Conservation (phyloP, 331 rosid species). For the Arachis monticola region DNA sequence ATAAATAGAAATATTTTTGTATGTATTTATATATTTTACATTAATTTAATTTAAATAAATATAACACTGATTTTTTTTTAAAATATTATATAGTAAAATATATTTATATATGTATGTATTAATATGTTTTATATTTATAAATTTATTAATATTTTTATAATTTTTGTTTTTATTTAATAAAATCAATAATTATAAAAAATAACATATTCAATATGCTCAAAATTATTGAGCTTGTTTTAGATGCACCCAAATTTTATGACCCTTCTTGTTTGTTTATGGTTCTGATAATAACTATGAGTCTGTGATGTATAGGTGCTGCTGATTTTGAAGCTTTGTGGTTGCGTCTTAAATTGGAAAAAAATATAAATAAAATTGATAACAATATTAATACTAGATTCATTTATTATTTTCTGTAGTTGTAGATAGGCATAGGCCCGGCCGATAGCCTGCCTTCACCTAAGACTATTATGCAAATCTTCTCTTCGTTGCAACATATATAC, state of each 20-base stretch:
- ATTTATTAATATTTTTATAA: too few relatives aligned
- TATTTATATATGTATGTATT: too few relatives aligned
- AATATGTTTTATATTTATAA: too few relatives aligned
- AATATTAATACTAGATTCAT: neutral
- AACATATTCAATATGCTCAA: too few relatives aligned
- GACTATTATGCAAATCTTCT: conserved; percentile 23
- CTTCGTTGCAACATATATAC: neutral
- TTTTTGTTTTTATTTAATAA: too few relatives aligned
- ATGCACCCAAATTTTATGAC: neutral
- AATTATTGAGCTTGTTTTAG: too few relatives aligned
- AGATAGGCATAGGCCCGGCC: neutral
- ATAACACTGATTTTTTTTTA: too few relatives aligned
- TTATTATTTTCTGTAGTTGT: neutral
- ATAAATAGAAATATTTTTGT: too few relatives aligned
- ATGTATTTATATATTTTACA: too few relatives aligned
- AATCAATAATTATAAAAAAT: too few relatives aligned
- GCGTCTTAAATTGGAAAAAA: neutral
- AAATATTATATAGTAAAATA: too few relatives aligned
- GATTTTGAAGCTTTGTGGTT: neutral
- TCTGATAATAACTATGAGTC: neutral
- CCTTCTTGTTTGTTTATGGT: neutral
- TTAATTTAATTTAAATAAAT: too few relatives aligned
- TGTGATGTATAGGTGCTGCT: neutral
- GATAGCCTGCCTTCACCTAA: neutral
- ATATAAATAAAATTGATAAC: neutral